Evolutionary conservation across 78 protist genomes (phyloP).

Genomic region (Dictyostelium discoideum): dicty_2.7 NC_007091.3:4897001-4897500

Average conservation of each 20-base stretch:
- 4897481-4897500: not conserved
- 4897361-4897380: slow-evolving; percentile 39
- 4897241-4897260: not conserved
- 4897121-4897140: slow-evolving; percentile 27
- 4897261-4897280: not conserved
- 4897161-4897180: not conserved
- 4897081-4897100: slow-evolving; percentile 4
- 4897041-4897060: slow-evolving; percentile 16
- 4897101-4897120: slow-evolving; percentile 11
- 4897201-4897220: not conserved
- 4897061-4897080: not conserved
- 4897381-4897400: slow-evolving; percentile 60
- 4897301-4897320: slow-evolving; percentile 2
- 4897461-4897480: slow-evolving; percentile 33
- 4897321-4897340: not conserved
- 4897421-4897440: slow-evolving; percentile 29
- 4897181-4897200: slow-evolving; percentile 7
- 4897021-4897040: slow-evolving; percentile 20
- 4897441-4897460: slow-evolving; percentile 18
- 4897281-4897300: not conserved
- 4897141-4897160: slow-evolving; percentile 49
- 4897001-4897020: slow-evolving; percentile 38
- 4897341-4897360: slow-evolving; percentile 16
- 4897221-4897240: not conserved
- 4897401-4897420: slow-evolving; percentile 53